Evolutionary conservation across 1,284 basidiomycete genomes (phyloP).

Genomic region (Boletus semigastroideus): DNA sequence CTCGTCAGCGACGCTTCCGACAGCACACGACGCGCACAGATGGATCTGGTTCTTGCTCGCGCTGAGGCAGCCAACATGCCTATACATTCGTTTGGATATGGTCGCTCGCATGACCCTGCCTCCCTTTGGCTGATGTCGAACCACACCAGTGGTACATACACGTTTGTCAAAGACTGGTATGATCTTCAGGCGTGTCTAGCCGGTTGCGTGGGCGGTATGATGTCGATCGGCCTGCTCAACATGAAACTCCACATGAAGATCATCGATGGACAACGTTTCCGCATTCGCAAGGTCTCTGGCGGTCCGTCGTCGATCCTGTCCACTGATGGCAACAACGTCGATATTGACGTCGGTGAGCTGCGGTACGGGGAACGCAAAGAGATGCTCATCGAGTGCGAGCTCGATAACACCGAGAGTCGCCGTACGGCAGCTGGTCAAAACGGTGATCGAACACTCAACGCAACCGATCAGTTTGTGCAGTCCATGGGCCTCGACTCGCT

Average conservation of each 20-base stretch:
- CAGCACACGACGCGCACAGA: constrained; percentile 91
- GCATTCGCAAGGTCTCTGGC: constrained; percentile 88
- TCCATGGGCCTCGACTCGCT: constrained; percentile 77
- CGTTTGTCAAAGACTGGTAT: constrained; percentile 96
- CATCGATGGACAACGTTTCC: constrained; percentile 80
- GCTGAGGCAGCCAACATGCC: constrained; percentile 95
- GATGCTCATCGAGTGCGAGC: constrained; percentile 91
- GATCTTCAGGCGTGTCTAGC: constrained; percentile 87
- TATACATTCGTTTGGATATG: constrained; percentile 96
- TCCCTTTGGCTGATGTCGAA: constrained; percentile 99
- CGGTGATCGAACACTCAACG: constrained; percentile 50
- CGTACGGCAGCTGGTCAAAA: constrained; percentile 25
- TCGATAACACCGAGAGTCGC: constrained; percentile 71
- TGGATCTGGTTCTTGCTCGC: constrained; percentile 95
- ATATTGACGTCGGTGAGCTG: constrained; percentile 92
- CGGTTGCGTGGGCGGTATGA: constrained; percentile 91
- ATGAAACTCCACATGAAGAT: constrained; percentile 93
- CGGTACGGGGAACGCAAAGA: constrained; percentile 91
- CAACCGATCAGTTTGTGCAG: constrained; percentile 79
- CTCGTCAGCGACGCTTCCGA: constrained; percentile 91
- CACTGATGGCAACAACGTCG: constrained; percentile 87
- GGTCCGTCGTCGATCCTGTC: constrained; percentile 81
- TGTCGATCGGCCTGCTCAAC: constrained; percentile 85
- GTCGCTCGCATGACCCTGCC: constrained; percentile 93
- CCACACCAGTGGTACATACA: constrained; percentile 96